Base-by-base conservation (phyloP, 768 basidiomycete species). In the Mycena vitilis region DNA sequence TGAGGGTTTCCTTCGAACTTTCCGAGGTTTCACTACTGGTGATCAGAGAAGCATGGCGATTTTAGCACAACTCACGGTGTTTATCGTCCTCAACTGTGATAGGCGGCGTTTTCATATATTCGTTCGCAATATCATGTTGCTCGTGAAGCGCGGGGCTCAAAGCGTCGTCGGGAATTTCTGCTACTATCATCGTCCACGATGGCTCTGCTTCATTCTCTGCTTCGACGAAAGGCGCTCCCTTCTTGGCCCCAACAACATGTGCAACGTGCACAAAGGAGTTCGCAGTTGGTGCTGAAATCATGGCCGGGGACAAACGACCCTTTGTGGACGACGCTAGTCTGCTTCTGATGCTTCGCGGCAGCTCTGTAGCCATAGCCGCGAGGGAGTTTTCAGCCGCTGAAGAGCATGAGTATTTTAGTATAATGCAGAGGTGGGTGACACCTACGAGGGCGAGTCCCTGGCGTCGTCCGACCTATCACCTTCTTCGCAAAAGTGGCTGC, bases 261-360 rank as follows among this genome's bases (percentile, higher is more conserved):
- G 87, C 84, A 61, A 91, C 81, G 73, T 92, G 91, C 64, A 86
- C 85, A 75, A 91, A 92, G 23, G 90, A 88, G 63, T 87, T 83
- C 5, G 87, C 84, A 0, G 84, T 78, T 0, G 91, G 90, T 20
- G 83, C 75, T 16, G 90, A 90, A 70, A 92, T 87, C 79, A 87
- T 62, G 79, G 73, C 81, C 79, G 80, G 78, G 56, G 76, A 72
- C 54, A 74, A 76, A 37, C 74, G 68, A 53, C 75, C 70, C 53
- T 74, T 74, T 23, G 66, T 22, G 20, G 60, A 58, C 48, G 69
- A 60, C 6, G 56, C 55, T 2, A 72, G 60, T 37, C 71, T 48
- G 47, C 64, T 72, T 55, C 71, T 49, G 60, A 72, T 44, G 47
- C 64, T 72, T 40, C 71, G 71, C 37, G 71, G 71, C 5, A 71